Evolutionary conservation across 495 filamentous ascomycete species (phyloP).

Genomic region (Neurospora sp.): DNA sequence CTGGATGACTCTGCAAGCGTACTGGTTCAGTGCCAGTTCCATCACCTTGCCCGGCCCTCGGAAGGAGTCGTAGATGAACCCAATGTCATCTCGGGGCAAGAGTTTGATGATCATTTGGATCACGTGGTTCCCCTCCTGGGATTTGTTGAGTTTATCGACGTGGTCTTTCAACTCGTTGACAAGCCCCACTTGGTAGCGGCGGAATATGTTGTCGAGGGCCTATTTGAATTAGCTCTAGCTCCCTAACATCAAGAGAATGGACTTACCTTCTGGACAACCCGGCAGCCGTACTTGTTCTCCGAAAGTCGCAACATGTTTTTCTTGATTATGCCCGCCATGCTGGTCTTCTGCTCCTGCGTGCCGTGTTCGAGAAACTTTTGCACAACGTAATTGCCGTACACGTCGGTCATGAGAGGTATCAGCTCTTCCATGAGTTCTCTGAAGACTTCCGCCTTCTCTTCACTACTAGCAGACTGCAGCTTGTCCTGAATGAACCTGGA

Average conservation of each 20-base stretch:
- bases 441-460: conserved; percentile 94
- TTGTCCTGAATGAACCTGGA: conserved; percentile 96
- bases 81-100: conserved; percentile 70
- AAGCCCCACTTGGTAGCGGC: conserved; percentile 78
- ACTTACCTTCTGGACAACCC: conserved; percentile 85
- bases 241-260: neutral
- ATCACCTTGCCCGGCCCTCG: conserved; percentile 56
- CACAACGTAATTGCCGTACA: conserved; percentile 97
- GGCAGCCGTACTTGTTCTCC: conserved; percentile 86
- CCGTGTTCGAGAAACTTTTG: conserved; percentile 98
- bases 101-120: conserved; percentile 91
- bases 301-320: conserved; percentile 71
- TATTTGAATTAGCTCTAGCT: conserved; percentile 21
- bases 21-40: conserved; percentile 66
- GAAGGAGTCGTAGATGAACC: conserved; percentile 84
- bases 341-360: conserved; percentile 85
- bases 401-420: conserved; percentile 85
- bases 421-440: conserved; percentile 73
- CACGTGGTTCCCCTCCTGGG: conserved; percentile 95
- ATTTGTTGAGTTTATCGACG: conserved; percentile 71
- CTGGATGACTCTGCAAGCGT: conserved; percentile 91
- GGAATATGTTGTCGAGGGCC: conserved; percentile 87
- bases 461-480: conserved; percentile 87
- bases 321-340: conserved; percentile 78
- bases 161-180: conserved; percentile 75